Percentiles rank a stretch among this genome's conserved stretches.
phyloP scores from a whole-genome alignment of 1,284 basidiomycete species.

The Vanrija sp. region DNA sequence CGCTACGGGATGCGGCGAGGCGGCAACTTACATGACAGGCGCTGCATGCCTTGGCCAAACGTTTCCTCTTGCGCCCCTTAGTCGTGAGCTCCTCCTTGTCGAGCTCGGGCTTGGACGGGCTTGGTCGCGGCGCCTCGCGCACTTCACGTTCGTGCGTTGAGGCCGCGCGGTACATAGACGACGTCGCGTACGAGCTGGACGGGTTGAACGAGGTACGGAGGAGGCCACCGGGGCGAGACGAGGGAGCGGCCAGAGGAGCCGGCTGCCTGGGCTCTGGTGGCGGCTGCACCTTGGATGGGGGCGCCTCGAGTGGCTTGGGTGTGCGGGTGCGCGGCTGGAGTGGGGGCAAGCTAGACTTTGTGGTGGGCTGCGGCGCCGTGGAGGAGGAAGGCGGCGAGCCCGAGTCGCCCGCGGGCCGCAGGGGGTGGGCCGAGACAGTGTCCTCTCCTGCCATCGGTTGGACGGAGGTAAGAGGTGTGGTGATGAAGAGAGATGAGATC shows the following conservation, averaged over 20 bases:
- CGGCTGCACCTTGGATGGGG: background rate
- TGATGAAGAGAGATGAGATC: too few species aligned
- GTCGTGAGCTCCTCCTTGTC: constrained; percentile 47
- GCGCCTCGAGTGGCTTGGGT: constrained; percentile 7
- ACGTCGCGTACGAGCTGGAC: constrained; percentile 9
- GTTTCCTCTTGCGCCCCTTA: constrained; percentile 47
- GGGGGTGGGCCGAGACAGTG: too few species aligned
- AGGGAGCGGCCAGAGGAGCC: background rate
- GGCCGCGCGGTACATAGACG: constrained; percentile 12
- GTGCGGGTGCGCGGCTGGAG: constrained; percentile 14
- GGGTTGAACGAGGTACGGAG: background rate
- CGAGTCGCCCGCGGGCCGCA: too few species aligned
- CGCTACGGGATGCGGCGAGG: background rate
- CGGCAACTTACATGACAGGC: constrained; percentile 46
- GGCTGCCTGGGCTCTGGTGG: background rate
- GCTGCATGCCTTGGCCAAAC: constrained; percentile 48
- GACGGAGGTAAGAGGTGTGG: too few species aligned
- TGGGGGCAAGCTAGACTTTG: constrained; percentile 3
- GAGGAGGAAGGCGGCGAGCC: too few species aligned
- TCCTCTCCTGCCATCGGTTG: too few species aligned
- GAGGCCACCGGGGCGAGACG: constrained; percentile 12
- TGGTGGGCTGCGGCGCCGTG: too few species aligned
- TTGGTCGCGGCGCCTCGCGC: background rate
- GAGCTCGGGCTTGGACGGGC: constrained; percentile 11
- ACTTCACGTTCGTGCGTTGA: background rate